Evolutionary conservation across 2,329 filamentous ascomycete species (phyloP), one percentile per base, ranked within the genome.

Genomic region (Laburnicola sp.): DNA sequence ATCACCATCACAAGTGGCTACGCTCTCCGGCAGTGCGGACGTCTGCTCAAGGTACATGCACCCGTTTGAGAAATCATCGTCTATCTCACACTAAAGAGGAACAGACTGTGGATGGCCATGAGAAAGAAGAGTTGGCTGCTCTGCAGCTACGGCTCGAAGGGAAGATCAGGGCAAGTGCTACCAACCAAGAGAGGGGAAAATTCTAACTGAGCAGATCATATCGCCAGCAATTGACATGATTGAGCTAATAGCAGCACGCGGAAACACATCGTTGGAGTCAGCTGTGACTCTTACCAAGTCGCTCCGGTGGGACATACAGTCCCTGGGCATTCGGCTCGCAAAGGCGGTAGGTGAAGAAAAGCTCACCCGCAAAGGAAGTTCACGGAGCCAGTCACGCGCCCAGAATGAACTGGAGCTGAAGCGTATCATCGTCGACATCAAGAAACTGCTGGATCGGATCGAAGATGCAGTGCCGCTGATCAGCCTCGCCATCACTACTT

Each of bases 201-300:
- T 6, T 21, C 50, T 59, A 10, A 51, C 21, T 6, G 22, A 2
- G 28, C 56, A 90, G 85, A 90, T 96, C 58, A 86, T 97, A 39
- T 91, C 91, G 8, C 92, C 92, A 0, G 89, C 91, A 7, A 93
- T 96, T 65, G 91, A 96, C 69, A 86, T 96, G 78, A 91, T 96
- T 63, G 90, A 96, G 71, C 82, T 97, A 63, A 94, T 94, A 62
- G 85, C 86, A 53, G 86, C 87, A 30, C 82, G 86, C 54, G 87
- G 87, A n/a, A 89, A 90, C 58, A 89, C 86, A 0, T 87, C 86
- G 28, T 81, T 99, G 0, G 91, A 96, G 68, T 92, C 90, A 32
- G 92, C 93, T 1, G 85, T 95, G 5, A 83, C 84, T 3, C 80
- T 97, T 22, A 93, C 92, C 32, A 94, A 90, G 70, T 84, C 87